These are phyloP conservation scores for Parafenestella ontariensis DNA, from an alignment of 2,329 filamentous ascomycete genomes.

Conservation along the genomic window DNA sequence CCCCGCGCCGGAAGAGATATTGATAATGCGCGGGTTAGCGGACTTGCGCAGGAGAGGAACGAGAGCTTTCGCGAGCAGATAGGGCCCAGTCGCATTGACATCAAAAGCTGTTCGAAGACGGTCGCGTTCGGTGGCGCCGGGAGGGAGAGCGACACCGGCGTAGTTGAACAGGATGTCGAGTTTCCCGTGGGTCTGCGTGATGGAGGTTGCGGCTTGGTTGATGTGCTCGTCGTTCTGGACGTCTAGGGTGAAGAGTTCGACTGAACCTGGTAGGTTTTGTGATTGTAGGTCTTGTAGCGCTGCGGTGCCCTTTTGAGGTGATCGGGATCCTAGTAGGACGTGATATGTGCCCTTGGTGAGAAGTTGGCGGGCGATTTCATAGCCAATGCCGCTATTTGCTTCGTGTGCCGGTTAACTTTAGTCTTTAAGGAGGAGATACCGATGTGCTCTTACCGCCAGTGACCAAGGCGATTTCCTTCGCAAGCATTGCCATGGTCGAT, in stretches of 20 bases:
- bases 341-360: constrained; percentile 47
- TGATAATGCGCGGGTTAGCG: constrained; percentile 40
- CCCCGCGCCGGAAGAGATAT: constrained; percentile 46
- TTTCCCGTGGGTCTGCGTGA: constrained; percentile 39
- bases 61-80: constrained; percentile 30
- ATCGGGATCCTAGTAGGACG: constrained; percentile 33
- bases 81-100: constrained; percentile 39
- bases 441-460: constrained; percentile 41
- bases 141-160: constrained; percentile 36
- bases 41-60: constrained; percentile 26
- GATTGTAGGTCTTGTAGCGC: constrained; percentile 35
- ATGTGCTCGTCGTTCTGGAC: constrained; percentile 54
- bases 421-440: neutral
- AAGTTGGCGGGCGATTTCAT: constrained; percentile 52
- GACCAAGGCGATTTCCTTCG: constrained; percentile 44
- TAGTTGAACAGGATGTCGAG: constrained; percentile 52
- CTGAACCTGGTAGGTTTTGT: constrained; percentile 34
- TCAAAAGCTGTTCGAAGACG: constrained; percentile 35
- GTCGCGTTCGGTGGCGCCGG: constrained; percentile 29
- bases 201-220: constrained; percentile 39
- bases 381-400: constrained; percentile 59
- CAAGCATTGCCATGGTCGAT: constrained; percentile 18
- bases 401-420: neutral
- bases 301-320: constrained; percentile 30
- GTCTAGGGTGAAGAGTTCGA: constrained; percentile 53